Evolutionary conservation across 2,329 filamentous ascomycete genomes (phyloP).

Genomic region (Exophiala dermatitidis): DNA sequence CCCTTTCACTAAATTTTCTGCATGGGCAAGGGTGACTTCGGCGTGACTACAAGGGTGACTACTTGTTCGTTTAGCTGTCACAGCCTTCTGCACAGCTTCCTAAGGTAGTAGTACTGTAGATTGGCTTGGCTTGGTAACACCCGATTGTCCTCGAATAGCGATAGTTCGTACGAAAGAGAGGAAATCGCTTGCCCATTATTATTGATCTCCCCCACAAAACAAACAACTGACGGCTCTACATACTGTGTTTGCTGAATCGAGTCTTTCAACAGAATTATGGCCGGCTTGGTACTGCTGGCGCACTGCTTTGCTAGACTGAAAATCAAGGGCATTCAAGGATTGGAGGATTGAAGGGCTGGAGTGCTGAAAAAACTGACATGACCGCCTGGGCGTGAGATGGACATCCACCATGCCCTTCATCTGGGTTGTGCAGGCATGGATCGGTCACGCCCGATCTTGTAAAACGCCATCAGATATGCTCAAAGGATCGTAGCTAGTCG

Average conservation of each 20-base stretch:
- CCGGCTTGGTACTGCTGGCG: constrained; percentile 10
- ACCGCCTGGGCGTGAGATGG: background rate
- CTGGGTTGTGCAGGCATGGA: background rate
- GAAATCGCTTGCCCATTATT: constrained; percentile 3
- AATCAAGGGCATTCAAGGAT: too few relatives aligned
- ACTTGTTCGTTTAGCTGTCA: background rate
- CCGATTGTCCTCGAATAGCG: too few relatives aligned
- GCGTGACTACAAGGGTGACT: background rate
- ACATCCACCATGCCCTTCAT: constrained; percentile 3
- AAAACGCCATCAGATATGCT: constrained; percentile 9
- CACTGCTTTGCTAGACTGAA: constrained; percentile 1
- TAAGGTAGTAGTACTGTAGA: background rate
- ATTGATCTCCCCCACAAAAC: background rate
- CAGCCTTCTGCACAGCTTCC: background rate
- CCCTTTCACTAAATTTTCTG: constrained; percentile 11
- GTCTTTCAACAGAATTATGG: background rate
- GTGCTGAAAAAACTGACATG: background rate
- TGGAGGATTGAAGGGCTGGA: too few relatives aligned
- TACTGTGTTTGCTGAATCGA: constrained; percentile 1
- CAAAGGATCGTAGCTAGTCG: constrained; percentile 13
- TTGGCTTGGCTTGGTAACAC: background rate
- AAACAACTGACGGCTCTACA: background rate
- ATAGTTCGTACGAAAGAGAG: background rate
- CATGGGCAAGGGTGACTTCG: background rate
- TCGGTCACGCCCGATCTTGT: constrained; percentile 4